phyloP scores from a whole-genome alignment of 1,284 basidiomycete species.

The Hemileia vastatrix region DNA sequence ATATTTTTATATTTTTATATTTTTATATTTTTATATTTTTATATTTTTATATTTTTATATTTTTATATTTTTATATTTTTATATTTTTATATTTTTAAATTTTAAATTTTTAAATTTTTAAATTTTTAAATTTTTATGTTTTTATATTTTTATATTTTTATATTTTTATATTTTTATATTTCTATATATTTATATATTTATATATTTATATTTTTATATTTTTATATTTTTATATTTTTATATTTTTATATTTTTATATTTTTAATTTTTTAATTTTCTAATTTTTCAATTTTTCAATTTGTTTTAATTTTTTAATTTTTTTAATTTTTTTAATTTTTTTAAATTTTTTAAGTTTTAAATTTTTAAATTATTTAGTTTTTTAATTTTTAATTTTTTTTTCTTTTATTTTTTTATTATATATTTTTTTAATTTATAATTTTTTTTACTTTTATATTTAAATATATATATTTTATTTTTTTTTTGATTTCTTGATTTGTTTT shows the following conservation, averaged over 20 bases:
- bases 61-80: too few relatives aligned
- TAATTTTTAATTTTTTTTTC: not conserved
- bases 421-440: too few relatives aligned
- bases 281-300: not conserved
- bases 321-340: not conserved
- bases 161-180: not conserved
- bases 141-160: not conserved
- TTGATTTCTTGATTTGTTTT: too few relatives aligned
- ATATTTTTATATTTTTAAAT: too few relatives aligned
- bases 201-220: not conserved
- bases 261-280: not conserved
- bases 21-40: not conserved
- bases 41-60: too few relatives aligned
- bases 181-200: slow-evolving; percentile 5
- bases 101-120: not conserved
- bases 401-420: not conserved
- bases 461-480: too few relatives aligned
- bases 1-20: not conserved
- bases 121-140: not conserved
- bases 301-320: not conserved
- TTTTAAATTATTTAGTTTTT: not conserved
- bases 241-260: not conserved
- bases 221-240: not conserved
- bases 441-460: too few relatives aligned
- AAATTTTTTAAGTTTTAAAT: not conserved